Base-by-base conservation (phyloP, 352 stramenopile genomes). In the Pythium oligandrum region DNA sequence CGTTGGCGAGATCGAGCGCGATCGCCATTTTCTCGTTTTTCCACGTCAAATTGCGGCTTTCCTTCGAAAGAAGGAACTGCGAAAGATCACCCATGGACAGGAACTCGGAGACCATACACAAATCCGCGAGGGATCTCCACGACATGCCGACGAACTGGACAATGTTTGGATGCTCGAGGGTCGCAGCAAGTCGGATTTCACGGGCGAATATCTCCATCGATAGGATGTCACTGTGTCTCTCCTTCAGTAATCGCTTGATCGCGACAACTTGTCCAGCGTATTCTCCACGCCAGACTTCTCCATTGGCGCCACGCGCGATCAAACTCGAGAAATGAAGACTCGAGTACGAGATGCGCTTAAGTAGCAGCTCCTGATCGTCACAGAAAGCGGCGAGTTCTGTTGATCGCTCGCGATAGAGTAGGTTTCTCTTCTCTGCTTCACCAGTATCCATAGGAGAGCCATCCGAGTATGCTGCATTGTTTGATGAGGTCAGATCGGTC, bases 131-230 rank as follows among this genome's bases (percentile, higher is more conserved):
- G 6, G 70, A 76, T 2, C 66, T 64, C 69, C 73, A 84, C 44
- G 73, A 61, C 1, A 81, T 64, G 2, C 70, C 73, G 6, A 81
- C 56, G 30, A 84, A 84, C 36, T 46, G 44, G 0, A 75, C 69
- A 36, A 83, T 75, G 17, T 63, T 48, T 8, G 56, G 48, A 44
- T 83, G 73, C 26, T 75, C 68, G 4, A 84, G 55, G 33, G 57
- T 63, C 30, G 59, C 57, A 42, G 73, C 57, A n/a, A 75, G 44
- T 31, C 68, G 61, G 10, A 66, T 59, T 46, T 80, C 70, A 7
- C 40, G 43, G 11, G 70, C 36, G 17, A 75, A 64, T 0, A 17
- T 48, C 37, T 66, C 53, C 2, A 59, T 58, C n/a, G 57, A 50
- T 6, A 44, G 12, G 30, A 59, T 44, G 30, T 59, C 51, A 30